Evolutionary conservation across 2,329 filamentous ascomycete genomes (phyloP).

Genomic region (Penicillium corylophilum): DNA sequence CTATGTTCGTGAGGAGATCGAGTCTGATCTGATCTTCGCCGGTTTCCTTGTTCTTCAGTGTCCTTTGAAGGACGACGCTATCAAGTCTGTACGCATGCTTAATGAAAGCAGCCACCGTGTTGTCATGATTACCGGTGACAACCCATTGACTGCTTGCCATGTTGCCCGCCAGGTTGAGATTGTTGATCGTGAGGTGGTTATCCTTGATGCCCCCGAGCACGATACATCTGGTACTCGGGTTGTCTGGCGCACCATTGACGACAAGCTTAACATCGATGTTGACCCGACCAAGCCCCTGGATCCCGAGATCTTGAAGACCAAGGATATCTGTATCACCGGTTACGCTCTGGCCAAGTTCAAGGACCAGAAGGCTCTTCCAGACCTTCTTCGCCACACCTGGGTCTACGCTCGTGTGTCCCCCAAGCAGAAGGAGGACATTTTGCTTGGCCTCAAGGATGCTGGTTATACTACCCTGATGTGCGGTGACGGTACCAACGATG

Average conservation of each 20-base stretch:
- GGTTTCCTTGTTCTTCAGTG: conserved; percentile 95
- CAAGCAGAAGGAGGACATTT: conserved; percentile 97
- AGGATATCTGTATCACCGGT: conserved; percentile 93
- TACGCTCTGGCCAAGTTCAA: conserved; percentile 90
- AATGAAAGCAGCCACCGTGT: conserved; percentile 98
- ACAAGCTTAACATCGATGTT: conserved; percentile 80
- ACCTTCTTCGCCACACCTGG: conserved; percentile 86
- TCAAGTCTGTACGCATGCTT: conserved; percentile 90
- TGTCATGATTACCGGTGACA: conserved; percentile 99
- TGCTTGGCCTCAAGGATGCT: conserved; percentile 92
- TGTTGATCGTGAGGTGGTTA: conserved; percentile 90
- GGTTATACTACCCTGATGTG: conserved; percentile 99
- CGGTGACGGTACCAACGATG: conserved; percentile 96
- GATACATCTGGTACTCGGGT: conserved; percentile 76
- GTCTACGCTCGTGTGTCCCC: conserved; percentile 97
- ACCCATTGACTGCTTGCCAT: conserved; percentile 92
- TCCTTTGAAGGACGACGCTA: conserved; percentile 92
- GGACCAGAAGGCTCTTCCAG: conserved; percentile 70
- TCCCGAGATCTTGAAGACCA: conserved; percentile 72
- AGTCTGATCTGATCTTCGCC: conserved; percentile 80
- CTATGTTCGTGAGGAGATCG: conserved; percentile 87
- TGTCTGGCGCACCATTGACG: conserved; percentile 93
- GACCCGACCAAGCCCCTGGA: conserved; percentile 81
- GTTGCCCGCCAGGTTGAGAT: conserved; percentile 96
- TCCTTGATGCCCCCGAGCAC: conserved; percentile 91